Evolutionary conservation across 1,284 basidiomycete species (phyloP).

Genomic region (Grifola frondosa): DNA sequence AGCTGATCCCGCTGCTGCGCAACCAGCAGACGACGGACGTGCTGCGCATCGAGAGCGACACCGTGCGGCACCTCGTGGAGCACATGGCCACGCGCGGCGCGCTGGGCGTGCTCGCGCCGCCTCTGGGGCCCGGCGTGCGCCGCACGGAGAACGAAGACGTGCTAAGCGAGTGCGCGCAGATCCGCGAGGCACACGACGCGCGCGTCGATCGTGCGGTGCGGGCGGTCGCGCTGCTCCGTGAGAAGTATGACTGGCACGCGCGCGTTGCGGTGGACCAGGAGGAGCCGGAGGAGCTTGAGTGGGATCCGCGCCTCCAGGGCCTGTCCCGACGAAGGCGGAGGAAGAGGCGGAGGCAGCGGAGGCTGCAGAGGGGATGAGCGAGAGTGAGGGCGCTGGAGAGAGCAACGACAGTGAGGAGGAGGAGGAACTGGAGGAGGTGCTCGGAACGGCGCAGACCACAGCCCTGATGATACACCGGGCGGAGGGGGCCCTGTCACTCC

Average conservation of each 20-base stretch:
- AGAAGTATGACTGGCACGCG: constrained; percentile 77
- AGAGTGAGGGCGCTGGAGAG: constrained; percentile 30
- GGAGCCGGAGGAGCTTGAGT: constrained; percentile 72
- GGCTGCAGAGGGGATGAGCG: constrained; percentile 22
- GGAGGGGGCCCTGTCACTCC: constrained; percentile 15
- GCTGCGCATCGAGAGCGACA: constrained; percentile 62
- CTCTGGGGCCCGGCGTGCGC: constrained; percentile 14
- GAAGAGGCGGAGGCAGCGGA: constrained; percentile 17
- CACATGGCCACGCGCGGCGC: constrained; percentile 63
- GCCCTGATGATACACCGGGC: constrained; percentile 25
- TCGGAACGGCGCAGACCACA: constrained; percentile 33
- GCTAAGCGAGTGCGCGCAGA: constrained; percentile 61
- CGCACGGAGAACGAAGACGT: constrained; percentile 56
- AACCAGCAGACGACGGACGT: constrained; percentile 78
- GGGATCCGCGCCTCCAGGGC: constrained; percentile 49
- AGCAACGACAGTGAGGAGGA: constrained; percentile 42
- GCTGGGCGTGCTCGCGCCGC: constrained; percentile 40
- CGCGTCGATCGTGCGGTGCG: constrained; percentile 69
- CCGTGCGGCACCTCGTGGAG: constrained; percentile 65
- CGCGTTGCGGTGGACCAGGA: constrained; percentile 70
- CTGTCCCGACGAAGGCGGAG: too few relatives aligned
- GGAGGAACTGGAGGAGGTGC: constrained; percentile 41
- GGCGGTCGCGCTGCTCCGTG: constrained; percentile 69
- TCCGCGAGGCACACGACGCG: constrained; percentile 65
- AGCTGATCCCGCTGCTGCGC: constrained; percentile 67